Base-by-base conservation (phyloP, 1,284 basidiomycete species). In the Leccinum insolens region DNA sequence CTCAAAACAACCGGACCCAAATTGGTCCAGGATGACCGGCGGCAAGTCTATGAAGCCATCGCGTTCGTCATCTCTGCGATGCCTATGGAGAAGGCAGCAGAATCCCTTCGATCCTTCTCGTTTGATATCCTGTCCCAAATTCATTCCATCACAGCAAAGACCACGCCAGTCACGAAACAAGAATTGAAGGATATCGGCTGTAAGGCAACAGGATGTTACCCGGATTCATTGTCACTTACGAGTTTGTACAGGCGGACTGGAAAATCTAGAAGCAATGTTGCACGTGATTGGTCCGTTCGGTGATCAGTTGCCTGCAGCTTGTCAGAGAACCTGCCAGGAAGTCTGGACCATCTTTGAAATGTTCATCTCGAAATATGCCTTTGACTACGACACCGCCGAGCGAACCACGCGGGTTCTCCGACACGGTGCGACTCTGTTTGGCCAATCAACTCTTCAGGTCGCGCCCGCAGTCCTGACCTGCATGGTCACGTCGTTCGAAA, bases 1-100 rank as follows among this genome's bases (percentile, higher is more conserved):
- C 84, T 98, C 67, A 86, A 86, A 46, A 89, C 90, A 1, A 89
- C 93, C 28, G 94, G 94, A 61, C 76, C 83, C 9, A 94, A 93
- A 77, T 84, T 99, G 52, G 83, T 85, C 14, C 94, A 96, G 76
- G 93, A 96, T 57, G 98, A 99, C 78, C 88, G 91, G 75, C 86
- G 94, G 39, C 92, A 96, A 77, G 92, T 99, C 17, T 96, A 96
- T 74, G 95, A 98, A 78, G 97, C 96, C 4, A 95, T 99, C 67
- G 96, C 95, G 2, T 91, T 95, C 79, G 94, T 99, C 67, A 96
- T 99, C 68, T 93, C 92, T 37, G 93, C 91, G 1, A 96, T 99
- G 94, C 90, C 93, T 1, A 89, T 91, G 85, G 90, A 92, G 64
- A 88, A 89, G 71, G 94, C 95, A 12, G 94, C 95, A 2, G 86